phyloP scores from a whole-genome alignment of 306 rosid genomes.

The Malus fusca region DNA sequence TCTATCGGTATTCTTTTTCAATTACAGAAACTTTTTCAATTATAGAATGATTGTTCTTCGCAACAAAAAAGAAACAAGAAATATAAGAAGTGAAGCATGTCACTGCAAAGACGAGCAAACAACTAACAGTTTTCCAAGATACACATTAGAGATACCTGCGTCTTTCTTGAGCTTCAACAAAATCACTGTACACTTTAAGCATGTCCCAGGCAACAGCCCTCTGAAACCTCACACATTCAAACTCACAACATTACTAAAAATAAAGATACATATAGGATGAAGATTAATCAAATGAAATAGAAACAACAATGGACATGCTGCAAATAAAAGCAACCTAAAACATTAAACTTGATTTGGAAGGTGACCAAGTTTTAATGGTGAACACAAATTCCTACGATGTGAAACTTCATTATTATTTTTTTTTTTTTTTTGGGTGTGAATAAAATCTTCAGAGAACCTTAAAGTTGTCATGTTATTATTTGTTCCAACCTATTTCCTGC shows the following conservation, averaged over 20 bases:
- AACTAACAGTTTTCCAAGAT: neutral
- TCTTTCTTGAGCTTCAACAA: slow-evolving; percentile 79
- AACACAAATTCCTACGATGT: neutral
- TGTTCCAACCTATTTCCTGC: neutral
- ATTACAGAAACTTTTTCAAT: neutral
- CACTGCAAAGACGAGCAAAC: neutral
- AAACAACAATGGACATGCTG: neutral
- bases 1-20: neutral
- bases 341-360: neutral
- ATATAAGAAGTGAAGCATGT: neutral
- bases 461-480: neutral
- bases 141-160: slow-evolving; percentile 52
- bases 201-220: slow-evolving; percentile 96
- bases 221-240: slow-evolving; percentile 35
- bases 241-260: neutral
- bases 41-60: neutral
- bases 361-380: neutral
- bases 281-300: slow-evolving; percentile 8
- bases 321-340: neutral
- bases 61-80: neutral
- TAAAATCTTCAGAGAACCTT: neutral
- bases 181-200: slow-evolving; percentile 67
- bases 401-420: neutral
- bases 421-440: neutral
- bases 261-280: neutral